Evolutionary conservation across 257 asterid species (phyloP), one percentile per base, ranked within the genome.

Genomic region (Solanum lycopersicoides): DNA sequence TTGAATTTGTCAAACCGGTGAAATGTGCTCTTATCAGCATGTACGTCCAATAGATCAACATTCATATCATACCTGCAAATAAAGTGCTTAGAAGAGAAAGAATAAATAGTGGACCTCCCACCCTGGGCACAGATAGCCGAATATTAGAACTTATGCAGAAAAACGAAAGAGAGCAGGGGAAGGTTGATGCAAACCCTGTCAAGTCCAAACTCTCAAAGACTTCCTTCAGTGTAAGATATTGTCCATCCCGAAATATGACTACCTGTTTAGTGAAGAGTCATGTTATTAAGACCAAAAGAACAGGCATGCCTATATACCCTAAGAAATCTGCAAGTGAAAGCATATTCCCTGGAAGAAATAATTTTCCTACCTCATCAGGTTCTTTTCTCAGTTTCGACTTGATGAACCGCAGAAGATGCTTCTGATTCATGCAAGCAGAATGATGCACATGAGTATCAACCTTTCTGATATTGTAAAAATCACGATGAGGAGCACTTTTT

Each of bases 391-490:
- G 90, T 89, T 96, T 96, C 80, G 96, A 94, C 91, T 96, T 96
- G 89, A 96, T 96, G 92, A 96, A 96, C 89, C 97, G 92, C 86
- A 96, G 93, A 90, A 96, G 99, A 91, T 94, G 99, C 88, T 96
- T 96, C 93, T 96, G 99, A 92, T 95, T 96, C 99, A 96, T 96
- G 91, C 98, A 96, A 89, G 99, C 99, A 69, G 99, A 96, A 91
- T 95, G 99, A 90, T 96, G 99, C 86, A 95, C 96, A 83, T 95
- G 99, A 30, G 99, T 95, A 87, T 96, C 99, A 66, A 96, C 99
- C 94, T 96, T 96, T 82, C 98, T 93, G 87, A 96, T 93, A 87
- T 96, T 96, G 94, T 96, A 96, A 90, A 96, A 94, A 90, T 96
- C 99, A 41, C 99, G 98, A 93, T 95, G 99, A 90, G 99, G 99